These are phyloP conservation scores for Gossypium ekmanianum DNA, from an alignment of 345 rosid species.

Conservation along the genomic window DNA sequence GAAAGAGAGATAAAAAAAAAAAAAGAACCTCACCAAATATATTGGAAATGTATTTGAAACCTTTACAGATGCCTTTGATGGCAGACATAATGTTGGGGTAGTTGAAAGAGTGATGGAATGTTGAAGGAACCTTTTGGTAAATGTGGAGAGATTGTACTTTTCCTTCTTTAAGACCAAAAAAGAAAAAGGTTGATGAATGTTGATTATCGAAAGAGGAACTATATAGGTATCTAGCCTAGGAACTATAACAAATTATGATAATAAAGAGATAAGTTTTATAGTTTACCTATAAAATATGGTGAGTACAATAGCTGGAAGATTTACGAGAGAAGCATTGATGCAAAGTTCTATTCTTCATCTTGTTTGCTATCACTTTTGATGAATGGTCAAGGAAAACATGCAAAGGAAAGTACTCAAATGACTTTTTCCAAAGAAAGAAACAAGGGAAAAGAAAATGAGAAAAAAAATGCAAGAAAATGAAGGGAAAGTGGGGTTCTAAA, in stretches of 20 bases:
- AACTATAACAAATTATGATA: neutral
- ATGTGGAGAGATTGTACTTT: slow-evolving; percentile 14
- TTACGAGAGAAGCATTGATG: slow-evolving; percentile 21
- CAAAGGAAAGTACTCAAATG: neutral
- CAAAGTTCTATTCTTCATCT: slow-evolving; percentile 13
- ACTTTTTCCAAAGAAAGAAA: neutral
- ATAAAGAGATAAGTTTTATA: neutral
- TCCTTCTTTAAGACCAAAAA: neutral
- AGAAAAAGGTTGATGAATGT: neutral
- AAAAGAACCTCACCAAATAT: slow-evolving; percentile 57
- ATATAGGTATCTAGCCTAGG: too few species aligned
- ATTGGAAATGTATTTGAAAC: slow-evolving; percentile 82
- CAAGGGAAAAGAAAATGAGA: neutral
- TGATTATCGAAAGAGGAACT: neutral
- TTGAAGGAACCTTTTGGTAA: slow-evolving; percentile 9
- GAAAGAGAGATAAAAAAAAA: neutral
- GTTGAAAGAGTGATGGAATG: slow-evolving; percentile 6
- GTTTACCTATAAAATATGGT: too few species aligned
- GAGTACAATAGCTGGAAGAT: neutral
- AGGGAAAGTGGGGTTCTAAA: neutral
- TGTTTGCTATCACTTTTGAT: neutral
- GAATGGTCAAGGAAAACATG: slow-evolving; percentile 4
- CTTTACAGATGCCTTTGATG: slow-evolving; percentile 79
- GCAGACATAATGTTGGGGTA: slow-evolving; percentile 43
- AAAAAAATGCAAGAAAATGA: neutral